Conservation (phyloP, 208 protist species). For the Crithidia sp. region DNA sequence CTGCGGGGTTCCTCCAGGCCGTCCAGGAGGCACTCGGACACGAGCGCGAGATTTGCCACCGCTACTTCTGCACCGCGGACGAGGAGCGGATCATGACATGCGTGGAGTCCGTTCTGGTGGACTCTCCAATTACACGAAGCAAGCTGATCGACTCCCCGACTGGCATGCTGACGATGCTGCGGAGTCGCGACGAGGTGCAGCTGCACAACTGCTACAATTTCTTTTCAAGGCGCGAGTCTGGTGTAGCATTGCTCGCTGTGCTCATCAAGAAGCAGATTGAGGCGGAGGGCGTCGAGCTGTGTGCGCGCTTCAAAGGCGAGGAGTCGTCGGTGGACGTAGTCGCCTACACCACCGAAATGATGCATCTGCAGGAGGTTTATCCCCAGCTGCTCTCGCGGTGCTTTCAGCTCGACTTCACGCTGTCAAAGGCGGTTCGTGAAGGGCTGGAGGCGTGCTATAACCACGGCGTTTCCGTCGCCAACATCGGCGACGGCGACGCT, state of each 20-base stretch:
- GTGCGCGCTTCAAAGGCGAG: conserved; percentile 44
- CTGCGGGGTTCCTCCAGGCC: conserved; percentile 45
- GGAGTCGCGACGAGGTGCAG: conserved; percentile 45
- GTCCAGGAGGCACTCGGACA: conserved; percentile 48
- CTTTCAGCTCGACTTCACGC: conserved; percentile 65
- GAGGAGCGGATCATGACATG: conserved; percentile 56
- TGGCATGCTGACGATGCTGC: conserved; percentile 57
- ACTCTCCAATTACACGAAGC: conserved; percentile 45
- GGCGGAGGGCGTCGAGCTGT: conserved; percentile 51
- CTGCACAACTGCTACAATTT: conserved; percentile 65
- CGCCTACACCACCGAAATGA: conserved; percentile 67
- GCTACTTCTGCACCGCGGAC: conserved; percentile 68
- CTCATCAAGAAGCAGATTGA: conserved; percentile 58
- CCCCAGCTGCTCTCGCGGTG: conserved; percentile 52
- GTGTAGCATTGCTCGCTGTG: conserved; percentile 47
- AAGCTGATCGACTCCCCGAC: conserved; percentile 52
- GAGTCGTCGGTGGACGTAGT: conserved; percentile 61
- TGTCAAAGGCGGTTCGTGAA: conserved; percentile 73
- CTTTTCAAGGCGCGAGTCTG: conserved; percentile 56
- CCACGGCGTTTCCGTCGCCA: conserved; percentile 50
- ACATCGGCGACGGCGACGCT: conserved; percentile 13
- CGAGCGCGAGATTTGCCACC: conserved; percentile 57
- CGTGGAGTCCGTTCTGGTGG: conserved; percentile 64
- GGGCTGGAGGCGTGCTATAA: conserved; percentile 75
- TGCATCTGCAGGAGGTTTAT: conserved; percentile 82